A percentile compares a stretch with the other conserved stretches of the same genome.
Conservation (phyloP, 2,329 filamentous ascomycete genomes). For the Madurella mycetomatis region DNA sequence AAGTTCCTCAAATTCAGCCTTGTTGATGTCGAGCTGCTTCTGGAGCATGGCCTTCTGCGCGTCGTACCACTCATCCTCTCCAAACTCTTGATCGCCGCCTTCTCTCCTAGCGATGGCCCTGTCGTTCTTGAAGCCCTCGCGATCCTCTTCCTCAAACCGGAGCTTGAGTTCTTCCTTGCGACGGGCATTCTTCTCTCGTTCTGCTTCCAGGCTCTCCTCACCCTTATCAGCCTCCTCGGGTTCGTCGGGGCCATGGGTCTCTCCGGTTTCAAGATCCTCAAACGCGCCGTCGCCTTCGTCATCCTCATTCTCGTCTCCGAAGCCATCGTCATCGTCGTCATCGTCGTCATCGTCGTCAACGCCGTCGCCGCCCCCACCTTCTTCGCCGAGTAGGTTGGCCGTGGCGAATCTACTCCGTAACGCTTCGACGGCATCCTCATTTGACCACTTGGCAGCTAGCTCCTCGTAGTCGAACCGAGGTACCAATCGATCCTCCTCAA, state of each 20-base stretch:
- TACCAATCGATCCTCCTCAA: conserved; percentile 72
- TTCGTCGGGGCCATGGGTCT: conserved; percentile 45
- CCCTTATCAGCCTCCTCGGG: conserved; percentile 38
- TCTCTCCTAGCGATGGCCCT: conserved; percentile 72
- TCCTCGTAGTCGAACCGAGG: conserved; percentile 76
- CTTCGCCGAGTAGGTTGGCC: conserved; percentile 55
- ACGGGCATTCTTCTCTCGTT: conserved; percentile 84
- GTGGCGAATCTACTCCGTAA: conserved; percentile 73
- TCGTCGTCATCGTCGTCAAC: conserved; percentile 50
- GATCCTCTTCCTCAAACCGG: conserved; percentile 94
- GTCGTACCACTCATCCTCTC: conserved; percentile 98
- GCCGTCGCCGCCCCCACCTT: conserved; percentile 46
- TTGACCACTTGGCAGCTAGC: conserved; percentile 80
- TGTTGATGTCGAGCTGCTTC: conserved; percentile 96
- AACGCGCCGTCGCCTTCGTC: conserved; percentile 50
- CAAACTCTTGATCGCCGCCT: conserved; percentile 73
- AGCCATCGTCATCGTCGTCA: conserved; percentile 47
- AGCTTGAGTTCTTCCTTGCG: conserved; percentile 92
- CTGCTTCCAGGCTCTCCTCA: conserved; percentile 65
- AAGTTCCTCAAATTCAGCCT: conserved; percentile 81
- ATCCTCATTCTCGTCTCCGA: conserved; percentile 45
- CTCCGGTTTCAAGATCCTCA: conserved; percentile 76
- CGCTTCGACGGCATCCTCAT: conserved; percentile 69
- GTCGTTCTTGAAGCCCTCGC: conserved; percentile 91
- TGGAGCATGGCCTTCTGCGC: conserved; percentile 90